phyloP scores from a whole-genome alignment of 257 asterid species.

The Nicotiana undulata region DNA sequence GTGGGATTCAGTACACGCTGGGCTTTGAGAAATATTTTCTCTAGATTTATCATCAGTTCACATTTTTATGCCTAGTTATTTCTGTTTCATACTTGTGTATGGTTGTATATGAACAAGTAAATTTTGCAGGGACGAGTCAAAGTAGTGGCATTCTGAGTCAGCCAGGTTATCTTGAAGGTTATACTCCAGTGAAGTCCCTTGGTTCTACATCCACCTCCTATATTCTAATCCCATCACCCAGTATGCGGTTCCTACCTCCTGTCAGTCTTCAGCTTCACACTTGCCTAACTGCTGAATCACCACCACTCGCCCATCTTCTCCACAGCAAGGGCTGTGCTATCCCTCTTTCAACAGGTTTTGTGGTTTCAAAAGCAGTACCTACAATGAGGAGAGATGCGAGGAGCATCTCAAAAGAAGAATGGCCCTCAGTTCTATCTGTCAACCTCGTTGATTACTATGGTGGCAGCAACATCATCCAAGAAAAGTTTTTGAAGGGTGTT shows the following conservation, averaged over 20 bases:
- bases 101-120: neutral
- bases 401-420: conserved; percentile 66
- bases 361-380: conserved; percentile 90
- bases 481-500: conserved; percentile 41
- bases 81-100: neutral
- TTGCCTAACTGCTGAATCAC: conserved; percentile 92
- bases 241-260: conserved; percentile 89
- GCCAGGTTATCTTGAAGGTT: conserved; percentile 84
- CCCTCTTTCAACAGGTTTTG: conserved; percentile 79
- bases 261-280: conserved; percentile 81
- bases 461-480: conserved; percentile 48
- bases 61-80: neutral
- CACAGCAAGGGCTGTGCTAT: conserved; percentile 97
- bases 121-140: conserved; percentile 68
- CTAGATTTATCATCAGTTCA: neutral
- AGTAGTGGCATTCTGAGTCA: conserved; percentile 47
- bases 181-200: conserved; percentile 84
- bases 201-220: conserved; percentile 81
- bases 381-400: conserved; percentile 69
- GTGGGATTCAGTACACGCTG: neutral
- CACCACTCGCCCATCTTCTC: conserved; percentile 92
- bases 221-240: conserved; percentile 78
- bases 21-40: neutral
- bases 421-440: conserved; percentile 89
- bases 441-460: conserved; percentile 87